A percentile compares a stretch with the other conserved stretches of the same genome.
These are phyloP conservation scores for Triangularia verruculosa DNA, from an alignment of 2,329 filamentous ascomycete genomes.

Conservation along the genomic window DNA sequence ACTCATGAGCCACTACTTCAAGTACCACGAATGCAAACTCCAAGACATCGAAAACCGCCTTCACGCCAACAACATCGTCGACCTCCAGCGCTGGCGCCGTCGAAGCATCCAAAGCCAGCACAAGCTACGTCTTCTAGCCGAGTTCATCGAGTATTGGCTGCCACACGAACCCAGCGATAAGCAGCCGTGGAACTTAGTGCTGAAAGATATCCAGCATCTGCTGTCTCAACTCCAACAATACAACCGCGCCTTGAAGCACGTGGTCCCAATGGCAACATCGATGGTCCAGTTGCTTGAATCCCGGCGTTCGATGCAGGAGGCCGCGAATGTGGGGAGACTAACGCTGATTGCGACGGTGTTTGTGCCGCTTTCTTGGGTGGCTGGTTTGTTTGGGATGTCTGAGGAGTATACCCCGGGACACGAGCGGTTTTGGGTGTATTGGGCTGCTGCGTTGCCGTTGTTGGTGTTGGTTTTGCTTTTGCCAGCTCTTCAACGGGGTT, in stretches of 20 bases:
- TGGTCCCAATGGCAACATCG: conserved; percentile 21
- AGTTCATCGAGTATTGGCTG: conserved; percentile 19
- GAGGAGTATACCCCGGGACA: conserved; percentile 13
- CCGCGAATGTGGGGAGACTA: conserved; percentile 12
- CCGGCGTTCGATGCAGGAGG: conserved; percentile 34
- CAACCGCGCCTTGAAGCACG: conserved; percentile 19
- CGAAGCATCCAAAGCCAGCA: conserved; percentile 21
- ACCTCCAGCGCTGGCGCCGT: conserved; percentile 26
- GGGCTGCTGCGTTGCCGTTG: conserved; percentile 13
- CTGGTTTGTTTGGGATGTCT: conserved; percentile 20
- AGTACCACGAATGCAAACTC: conserved; percentile 24
- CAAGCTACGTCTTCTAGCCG: conserved; percentile 16
- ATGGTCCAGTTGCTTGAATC: conserved; percentile 26
- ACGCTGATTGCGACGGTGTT: conserved; percentile 22
- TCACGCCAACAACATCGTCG: conserved; percentile 22
- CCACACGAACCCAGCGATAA: conserved; percentile 9
- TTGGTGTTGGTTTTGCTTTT: background rate
- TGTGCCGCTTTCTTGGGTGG: conserved; percentile 18
- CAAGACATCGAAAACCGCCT: conserved; percentile 14
- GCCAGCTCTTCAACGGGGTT: background rate
- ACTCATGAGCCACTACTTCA: conserved; percentile 22
- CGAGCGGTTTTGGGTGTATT: conserved; percentile 19
- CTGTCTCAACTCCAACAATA: conserved; percentile 17
- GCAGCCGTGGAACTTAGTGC: conserved; percentile 12
- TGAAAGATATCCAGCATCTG: conserved; percentile 17